Evolutionary conservation across 331 rosid species (phyloP).

Genomic region (Telfairia occidentalis): DNA sequence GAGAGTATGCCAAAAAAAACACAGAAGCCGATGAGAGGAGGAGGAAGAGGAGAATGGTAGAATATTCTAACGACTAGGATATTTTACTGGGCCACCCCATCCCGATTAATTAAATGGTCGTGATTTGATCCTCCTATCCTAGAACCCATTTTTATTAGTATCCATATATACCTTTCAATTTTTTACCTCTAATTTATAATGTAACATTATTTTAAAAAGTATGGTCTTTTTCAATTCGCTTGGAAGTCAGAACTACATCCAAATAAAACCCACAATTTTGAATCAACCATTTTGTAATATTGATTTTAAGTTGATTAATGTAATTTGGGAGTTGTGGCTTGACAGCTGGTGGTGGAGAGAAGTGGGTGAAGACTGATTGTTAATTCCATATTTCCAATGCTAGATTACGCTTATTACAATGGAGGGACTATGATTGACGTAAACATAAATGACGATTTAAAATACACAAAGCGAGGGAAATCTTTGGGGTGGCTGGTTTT

Average conservation of each 20-base stretch:
- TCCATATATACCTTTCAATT: no score
- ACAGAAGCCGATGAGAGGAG: constrained; percentile 8
- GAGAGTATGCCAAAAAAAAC: constrained; percentile 9
- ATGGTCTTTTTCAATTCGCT: no score
- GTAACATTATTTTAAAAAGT: no score
- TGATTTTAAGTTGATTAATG: neutral
- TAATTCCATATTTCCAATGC: constrained; percentile 8
- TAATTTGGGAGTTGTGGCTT: neutral
- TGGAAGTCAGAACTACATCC: no score
- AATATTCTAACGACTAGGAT: constrained; percentile 20
- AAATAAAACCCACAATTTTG: no score
- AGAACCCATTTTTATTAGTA: no score
- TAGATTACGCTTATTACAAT: neutral
- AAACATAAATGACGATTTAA: constrained; percentile 11
- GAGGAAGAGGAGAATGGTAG: neutral
- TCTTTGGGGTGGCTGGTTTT: neutral
- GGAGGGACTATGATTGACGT: constrained; percentile 25
- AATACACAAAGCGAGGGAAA: neutral
- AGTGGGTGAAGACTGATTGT: constrained; percentile 4
- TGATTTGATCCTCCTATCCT: neutral
- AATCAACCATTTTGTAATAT: no score
- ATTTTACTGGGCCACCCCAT: constrained; percentile 14
- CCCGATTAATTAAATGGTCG: neutral
- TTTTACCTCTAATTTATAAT: no score
- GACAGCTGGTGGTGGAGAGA: neutral